Conservation (phyloP, 1,139 yeast genomes). For the Zygosaccharomyces sapae region DNA sequence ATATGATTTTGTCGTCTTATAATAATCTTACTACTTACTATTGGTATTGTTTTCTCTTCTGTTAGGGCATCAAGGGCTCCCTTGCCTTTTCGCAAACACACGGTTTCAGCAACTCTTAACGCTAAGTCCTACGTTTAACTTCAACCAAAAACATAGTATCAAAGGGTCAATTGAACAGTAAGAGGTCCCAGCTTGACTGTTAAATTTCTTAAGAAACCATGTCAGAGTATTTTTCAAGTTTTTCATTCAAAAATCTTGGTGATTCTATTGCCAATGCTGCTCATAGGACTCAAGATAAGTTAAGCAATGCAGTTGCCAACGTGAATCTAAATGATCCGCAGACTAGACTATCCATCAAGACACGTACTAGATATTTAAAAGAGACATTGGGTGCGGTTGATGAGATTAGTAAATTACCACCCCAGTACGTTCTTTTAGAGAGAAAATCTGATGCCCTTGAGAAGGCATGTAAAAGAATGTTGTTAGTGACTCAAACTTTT, state of each 20-base stretch:
- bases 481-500: constrained; percentile 53
- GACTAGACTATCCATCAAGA: constrained; percentile 29
- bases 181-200: not conserved
- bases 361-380: constrained; percentile 43
- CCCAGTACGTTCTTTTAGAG: constrained; percentile 65
- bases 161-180: not conserved
- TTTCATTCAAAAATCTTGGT: constrained; percentile 28
- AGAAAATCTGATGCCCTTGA: constrained; percentile 60
- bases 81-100: too few species aligned
- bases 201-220: constrained; percentile 10
- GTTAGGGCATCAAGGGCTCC: too few species aligned
- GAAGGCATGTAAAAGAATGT: constrained; percentile 54
- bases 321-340: constrained; percentile 31
- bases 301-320: constrained; percentile 27
- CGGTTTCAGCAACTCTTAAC: too few species aligned
- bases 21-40: not conserved
- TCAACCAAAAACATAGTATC: too few species aligned
- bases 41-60: not conserved
- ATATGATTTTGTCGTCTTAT: not conserved
- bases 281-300: constrained; percentile 30
- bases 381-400: constrained; percentile 68
- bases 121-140: too few species aligned
- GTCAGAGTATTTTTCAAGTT: constrained; percentile 28
- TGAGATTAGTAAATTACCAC: constrained; percentile 68
- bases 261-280: constrained; percentile 30